Evolutionary conservation across 2,329 filamentous ascomycete genomes (phyloP).

Genomic region (Nakataea oryzae): DNA sequence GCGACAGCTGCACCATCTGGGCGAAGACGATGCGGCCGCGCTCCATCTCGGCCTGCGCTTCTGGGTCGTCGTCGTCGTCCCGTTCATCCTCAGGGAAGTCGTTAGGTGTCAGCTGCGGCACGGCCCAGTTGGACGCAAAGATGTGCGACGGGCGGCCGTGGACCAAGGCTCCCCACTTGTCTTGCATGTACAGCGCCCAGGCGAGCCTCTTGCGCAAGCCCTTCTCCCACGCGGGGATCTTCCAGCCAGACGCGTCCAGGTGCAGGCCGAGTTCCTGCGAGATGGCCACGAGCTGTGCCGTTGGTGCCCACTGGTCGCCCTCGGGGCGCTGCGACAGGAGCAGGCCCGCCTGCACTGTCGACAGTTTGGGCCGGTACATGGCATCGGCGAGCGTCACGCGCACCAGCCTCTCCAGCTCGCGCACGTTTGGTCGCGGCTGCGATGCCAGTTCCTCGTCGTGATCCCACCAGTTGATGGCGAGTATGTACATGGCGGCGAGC

Average conservation of each 20-base stretch:
- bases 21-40: constrained; percentile 60
- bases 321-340: constrained; percentile 38
- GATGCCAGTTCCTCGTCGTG: constrained; percentile 42
- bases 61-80: constrained; percentile 34
- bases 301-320: constrained; percentile 36
- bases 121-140: constrained; percentile 63
- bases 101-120: constrained; percentile 50
- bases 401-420: constrained; percentile 21
- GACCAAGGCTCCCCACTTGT: constrained; percentile 71
- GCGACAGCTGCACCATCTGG: constrained; percentile 65
- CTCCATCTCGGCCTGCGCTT: constrained; percentile 55
- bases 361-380: constrained; percentile 41
- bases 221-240: constrained; percentile 52
- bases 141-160: constrained; percentile 78
- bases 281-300: constrained; percentile 43
- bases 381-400: constrained; percentile 33
- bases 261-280: constrained; percentile 49
- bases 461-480: constrained; percentile 52
- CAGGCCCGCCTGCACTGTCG: constrained; percentile 43
- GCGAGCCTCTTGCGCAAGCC: constrained; percentile 49
- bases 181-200: constrained; percentile 57
- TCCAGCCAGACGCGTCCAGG: constrained; percentile 51
- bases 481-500: constrained; percentile 48
- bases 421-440: constrained; percentile 28
- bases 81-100: constrained; percentile 67